A percentile compares a stretch with the other conserved stretches of the same genome.
Evolutionary conservation across 208 protist species (phyloP).

Genomic region (Leishmania lainsoni): DNA sequence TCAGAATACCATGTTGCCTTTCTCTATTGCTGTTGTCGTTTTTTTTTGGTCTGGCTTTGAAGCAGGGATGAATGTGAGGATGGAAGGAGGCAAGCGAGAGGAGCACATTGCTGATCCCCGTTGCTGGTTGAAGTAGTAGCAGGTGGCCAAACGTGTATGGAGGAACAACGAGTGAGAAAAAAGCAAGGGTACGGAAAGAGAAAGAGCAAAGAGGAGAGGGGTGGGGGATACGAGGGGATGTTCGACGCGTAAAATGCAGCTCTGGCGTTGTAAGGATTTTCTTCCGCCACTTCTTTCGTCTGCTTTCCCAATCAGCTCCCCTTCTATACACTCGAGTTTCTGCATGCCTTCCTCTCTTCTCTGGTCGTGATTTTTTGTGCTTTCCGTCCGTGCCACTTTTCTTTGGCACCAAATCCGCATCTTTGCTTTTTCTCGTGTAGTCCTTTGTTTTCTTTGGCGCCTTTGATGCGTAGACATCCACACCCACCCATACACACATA

Average conservation of each 20-base stretch:
- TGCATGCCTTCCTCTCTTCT: not conserved
- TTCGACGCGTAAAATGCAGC: not conserved
- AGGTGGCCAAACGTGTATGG: not conserved
- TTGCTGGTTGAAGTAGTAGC: not conserved
- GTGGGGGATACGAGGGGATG: not conserved
- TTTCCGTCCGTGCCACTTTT: not conserved
- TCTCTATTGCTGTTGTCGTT: not conserved
- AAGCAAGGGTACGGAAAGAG: not conserved
- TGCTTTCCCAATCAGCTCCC: not conserved
- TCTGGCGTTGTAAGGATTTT: not conserved
- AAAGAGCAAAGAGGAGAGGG: not conserved
- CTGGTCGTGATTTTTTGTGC: conserved; percentile 2
- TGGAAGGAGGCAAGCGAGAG: not conserved
- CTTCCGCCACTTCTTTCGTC: not conserved
- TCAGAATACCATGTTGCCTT: not conserved
- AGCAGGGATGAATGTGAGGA: not conserved
- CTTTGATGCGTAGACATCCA: not conserved
- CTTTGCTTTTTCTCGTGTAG: conserved; percentile 4
- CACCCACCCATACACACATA: not conserved
- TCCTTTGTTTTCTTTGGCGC: not conserved
- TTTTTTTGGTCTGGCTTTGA: not conserved
- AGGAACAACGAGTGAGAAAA: not conserved
- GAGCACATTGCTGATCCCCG: not conserved
- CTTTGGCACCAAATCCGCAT: not conserved
- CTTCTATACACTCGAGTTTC: not conserved